Base-by-base conservation (phyloP, 2,329 filamentous ascomycete species). In the Cladophialophora carrionii region DNA sequence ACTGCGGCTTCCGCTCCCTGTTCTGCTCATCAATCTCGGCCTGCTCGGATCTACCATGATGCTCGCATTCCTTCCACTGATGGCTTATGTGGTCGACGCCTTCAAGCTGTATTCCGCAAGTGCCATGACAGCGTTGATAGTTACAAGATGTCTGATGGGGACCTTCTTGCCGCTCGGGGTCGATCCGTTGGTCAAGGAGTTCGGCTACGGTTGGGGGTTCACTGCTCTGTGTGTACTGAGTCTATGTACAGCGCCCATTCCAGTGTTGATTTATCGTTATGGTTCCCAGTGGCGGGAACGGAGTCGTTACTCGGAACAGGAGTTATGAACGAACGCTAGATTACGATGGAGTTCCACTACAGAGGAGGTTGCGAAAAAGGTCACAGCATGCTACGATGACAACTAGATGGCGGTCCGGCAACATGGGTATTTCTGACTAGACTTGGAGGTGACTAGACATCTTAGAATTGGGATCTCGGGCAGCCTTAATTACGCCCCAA, bases 101-200 rank as follows among this genome's bases (percentile, higher is more conserved):
- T 67, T 73, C 53, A 57, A 72, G 51, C 51, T 71, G 4, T 68
- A 76, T 9, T 58, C 85, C 83, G 83, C 82, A 79, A 48, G 75
- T 12, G 71, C 68, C n/a, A 65, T 73, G 64, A 72, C 71, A 6
- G 70, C 71, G 3, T 43, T 71, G 51, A 70, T 72, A 46, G 68
- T 72, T 37, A 64, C 67, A 34, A 34, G 71, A 53, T 71, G 69
- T 65, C 57, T 71, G 2, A 66, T 71, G 61, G 69, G 71, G 24
- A 71, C 72, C 2, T 72, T 73, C 57, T 48, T 73, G 34, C 72
- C 72, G 22, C 56, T 73, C 24, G 63, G 65, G 3, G 61, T 67
- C 24, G 59, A 64, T 24, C 68, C 69, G 1, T 61, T 74, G 55
- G 68, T 71, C 31, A 48, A 46, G 10, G 34, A 49, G 6, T 64